Conservation (phyloP, 306 rosid species). For the Vicia faba region DNA sequence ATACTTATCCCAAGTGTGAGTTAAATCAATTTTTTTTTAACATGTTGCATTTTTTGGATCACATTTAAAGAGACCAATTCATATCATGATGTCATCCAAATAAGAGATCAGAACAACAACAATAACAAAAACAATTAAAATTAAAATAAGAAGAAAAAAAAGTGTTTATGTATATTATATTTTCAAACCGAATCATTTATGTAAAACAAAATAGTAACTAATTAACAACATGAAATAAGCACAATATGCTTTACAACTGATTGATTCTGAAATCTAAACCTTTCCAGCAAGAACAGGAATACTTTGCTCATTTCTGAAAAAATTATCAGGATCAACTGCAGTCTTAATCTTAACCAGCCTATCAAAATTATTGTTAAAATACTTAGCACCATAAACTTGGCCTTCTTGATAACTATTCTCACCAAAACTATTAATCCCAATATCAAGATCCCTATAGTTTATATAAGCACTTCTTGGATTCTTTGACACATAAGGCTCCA, state of each 20-base stretch:
- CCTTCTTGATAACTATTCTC: constrained; percentile 54
- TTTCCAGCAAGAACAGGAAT: constrained; percentile 44
- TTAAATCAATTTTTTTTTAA: neutral
- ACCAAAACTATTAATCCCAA: constrained; percentile 53
- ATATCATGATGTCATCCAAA: no score
- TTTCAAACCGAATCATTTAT: neutral
- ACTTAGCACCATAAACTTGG: constrained; percentile 59
- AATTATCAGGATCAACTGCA: constrained; percentile 64
- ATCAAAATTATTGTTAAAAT: constrained; percentile 57
- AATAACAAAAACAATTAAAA: no score
- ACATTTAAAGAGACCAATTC: no score
- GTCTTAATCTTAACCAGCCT: constrained; percentile 66
- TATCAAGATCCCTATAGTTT: constrained; percentile 78
- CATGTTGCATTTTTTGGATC: neutral
- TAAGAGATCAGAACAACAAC: no score
- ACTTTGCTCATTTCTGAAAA: constrained; percentile 82
- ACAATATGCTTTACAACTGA: neutral
- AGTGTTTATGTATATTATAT: neutral
- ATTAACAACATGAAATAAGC: neutral
- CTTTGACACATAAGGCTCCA: constrained; percentile 78
- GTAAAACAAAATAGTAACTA: neutral
- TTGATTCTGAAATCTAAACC: neutral
- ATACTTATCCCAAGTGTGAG: no score
- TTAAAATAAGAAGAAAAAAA: no score
- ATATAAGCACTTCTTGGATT: constrained; percentile 48